phyloP scores from a whole-genome alignment of 768 basidiomycete species.

The Stropharia rugosoannulata region DNA sequence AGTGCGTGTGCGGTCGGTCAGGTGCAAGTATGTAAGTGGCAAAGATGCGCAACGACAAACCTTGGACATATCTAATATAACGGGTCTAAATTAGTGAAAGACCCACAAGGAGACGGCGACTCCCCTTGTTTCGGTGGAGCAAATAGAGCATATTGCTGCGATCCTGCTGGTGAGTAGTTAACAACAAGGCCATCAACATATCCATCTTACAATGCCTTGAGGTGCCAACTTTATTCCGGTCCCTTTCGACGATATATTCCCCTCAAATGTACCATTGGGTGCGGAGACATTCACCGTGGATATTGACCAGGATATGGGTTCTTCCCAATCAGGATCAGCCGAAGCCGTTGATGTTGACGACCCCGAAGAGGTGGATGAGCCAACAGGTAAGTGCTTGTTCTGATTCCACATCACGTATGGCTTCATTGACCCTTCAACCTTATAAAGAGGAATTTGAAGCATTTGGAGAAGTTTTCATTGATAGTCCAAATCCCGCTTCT shows the following conservation, averaged over 20 bases:
- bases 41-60: too few species aligned
- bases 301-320: conserved; percentile 16
- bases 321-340: background rate
- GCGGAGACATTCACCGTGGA: conserved; percentile 17
- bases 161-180: conserved; percentile 9
- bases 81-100: conserved; percentile 3
- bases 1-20: conserved; percentile 6
- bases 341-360: conserved; percentile 2
- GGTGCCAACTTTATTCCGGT: conserved; percentile 8
- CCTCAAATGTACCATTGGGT: conserved; percentile 14
- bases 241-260: conserved; percentile 17
- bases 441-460: background rate
- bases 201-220: background rate
- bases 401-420: background rate
- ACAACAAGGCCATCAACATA: too few species aligned
- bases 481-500: conserved; percentile 22
- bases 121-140: conserved; percentile 13
- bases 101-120: conserved; percentile 15
- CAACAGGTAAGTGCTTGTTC: background rate
- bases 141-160: conserved; percentile 17
- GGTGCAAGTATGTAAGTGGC: conserved; percentile 14
- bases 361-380: background rate
- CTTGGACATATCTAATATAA: too few species aligned
- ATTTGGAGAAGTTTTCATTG: conserved; percentile 22
- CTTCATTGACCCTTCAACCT: background rate